Evolutionary conservation across 1,284 basidiomycete genomes (phyloP), one percentile per base, ranked within the genome.

Genomic region (Cryptococcus sp.): DNA sequence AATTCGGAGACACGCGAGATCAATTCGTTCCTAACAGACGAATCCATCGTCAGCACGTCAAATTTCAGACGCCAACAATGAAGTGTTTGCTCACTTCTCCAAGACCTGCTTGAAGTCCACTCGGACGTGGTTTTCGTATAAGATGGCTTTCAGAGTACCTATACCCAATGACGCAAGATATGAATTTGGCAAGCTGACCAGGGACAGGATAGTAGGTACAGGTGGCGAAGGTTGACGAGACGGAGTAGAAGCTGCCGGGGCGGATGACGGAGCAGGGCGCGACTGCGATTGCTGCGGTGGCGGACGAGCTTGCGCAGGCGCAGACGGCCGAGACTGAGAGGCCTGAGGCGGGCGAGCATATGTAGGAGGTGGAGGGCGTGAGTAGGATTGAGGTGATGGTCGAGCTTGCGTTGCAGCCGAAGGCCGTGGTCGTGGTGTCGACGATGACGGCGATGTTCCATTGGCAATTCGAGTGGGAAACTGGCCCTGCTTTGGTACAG

Each of bases 21-120:
- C 26, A 92, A 76, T 61, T 92, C 89, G 41, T 82, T 79, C 77
- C 91, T 91, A 79, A 89, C 86, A 19, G 88, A 78, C 19, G 15
- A 23, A 43, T 13, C 45, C 83, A 23, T 89, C 87, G 55, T 87
- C 87, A 60, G 88, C 40, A 29, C 41, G 16, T 41, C 22, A 16
- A 41, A n/a, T n/a, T n/a, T n/a, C n/a, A 17, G n/a, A 26, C n/a
- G 40, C 17, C 8, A 11, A 3, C 16, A 41, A 16, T 19, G n/a
- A 16, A 20, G n/a, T 29, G 39, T 17, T 20, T 13, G 62, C 67
- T 58, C 46, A 70, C 72, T 79, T 79, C 61, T 79, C 77, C n/a
- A 78, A 54, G 10, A 79, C 75, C 58, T 79, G 76, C 46, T 73
- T 74, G 59, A 77, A 79, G 61, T 79, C 76, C 3, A 79, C 76